Base-by-base conservation (phyloP, 2,329 filamentous ascomycete species). In the Zymoseptoria tritici region DNA sequence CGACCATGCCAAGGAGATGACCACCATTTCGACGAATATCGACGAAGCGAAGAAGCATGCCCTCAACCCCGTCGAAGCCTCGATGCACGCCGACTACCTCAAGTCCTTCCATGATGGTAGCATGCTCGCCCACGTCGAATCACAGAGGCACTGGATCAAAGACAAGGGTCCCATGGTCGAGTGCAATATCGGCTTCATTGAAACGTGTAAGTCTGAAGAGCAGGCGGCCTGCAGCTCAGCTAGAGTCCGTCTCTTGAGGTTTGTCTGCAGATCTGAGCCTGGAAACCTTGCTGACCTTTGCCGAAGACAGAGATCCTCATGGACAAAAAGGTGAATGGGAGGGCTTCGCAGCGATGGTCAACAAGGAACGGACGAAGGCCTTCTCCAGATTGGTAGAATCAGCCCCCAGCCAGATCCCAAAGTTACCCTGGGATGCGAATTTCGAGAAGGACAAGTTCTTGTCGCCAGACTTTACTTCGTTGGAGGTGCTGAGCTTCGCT, bases 391-490 rank as follows among this genome's bases (percentile, higher is more conserved):
- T 97, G 1, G 94, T 97, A 4, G 82, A 86, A 20, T 86, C 86
- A 24, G 92, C 94, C 0, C 88, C 91, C 9, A 79, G 80, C 52
- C 86, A 96, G 72, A 97, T 99, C 56, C 90, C 91, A 6, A 85
- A 95, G 63, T 79, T 99, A 13, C 94, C 94, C 0, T 99, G 94
- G 94, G 79, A 81, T 42, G 83, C 84, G 53, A 89, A 90, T 0
- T 99, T 97, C 66, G 94, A 99, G 73, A 97, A 97, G 76, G 92
- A 97, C 78, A 91, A 89, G 70, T 99, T 99, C 75, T 77, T 96
- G 42, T 93, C 90, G 56, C 94, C 94, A 0, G 94, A 99, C 73
- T 99, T 99, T 72, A 97, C 94, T 0, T 94, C 89, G 9, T 81
- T 97, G 1, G 94, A 99, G 74, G 91, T 97, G 2, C 76, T 97